A percentile compares a stretch with the other conserved stretches of the same genome.
Conservation (phyloP, 495 filamentous ascomycete genomes). For the Talaromyces nanjingensis region DNA sequence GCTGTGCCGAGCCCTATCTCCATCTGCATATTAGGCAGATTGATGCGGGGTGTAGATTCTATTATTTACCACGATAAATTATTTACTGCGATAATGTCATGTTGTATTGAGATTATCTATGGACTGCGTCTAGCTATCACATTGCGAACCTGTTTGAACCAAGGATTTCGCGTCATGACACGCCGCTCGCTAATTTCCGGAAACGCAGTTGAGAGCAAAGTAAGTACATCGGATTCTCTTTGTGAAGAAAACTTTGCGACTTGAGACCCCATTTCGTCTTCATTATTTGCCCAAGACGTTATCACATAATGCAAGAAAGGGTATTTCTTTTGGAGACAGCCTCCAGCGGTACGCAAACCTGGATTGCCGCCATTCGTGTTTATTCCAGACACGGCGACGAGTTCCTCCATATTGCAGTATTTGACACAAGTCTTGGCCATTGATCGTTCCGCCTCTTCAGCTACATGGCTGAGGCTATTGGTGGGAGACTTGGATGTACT, state of each 20-base stretch:
- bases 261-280: not conserved
- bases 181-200: too few species aligned
- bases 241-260: not conserved
- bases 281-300: not conserved
- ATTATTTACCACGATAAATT: not conserved
- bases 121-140: not conserved
- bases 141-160: too few species aligned
- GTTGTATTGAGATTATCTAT: not conserved
- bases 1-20: not conserved
- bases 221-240: not conserved
- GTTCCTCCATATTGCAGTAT: too few species aligned
- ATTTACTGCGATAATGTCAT: not conserved
- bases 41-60: not conserved
- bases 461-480: too few species aligned
- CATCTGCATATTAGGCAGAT: not conserved
- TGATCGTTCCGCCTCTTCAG: too few species aligned
- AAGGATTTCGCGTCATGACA: too few species aligned
- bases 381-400: too few species aligned
- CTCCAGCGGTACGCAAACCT: too few species aligned
- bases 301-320: not conserved
- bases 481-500: not conserved
- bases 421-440: too few species aligned
- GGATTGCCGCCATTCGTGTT: too few species aligned
- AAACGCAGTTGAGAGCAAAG: too few species aligned
- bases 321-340: too few species aligned